Percentiles rank a stretch among this genome's conserved stretches.
Conservation (phyloP, 139 green algal genomes). For the Monoraphidium neglectum region DNA sequence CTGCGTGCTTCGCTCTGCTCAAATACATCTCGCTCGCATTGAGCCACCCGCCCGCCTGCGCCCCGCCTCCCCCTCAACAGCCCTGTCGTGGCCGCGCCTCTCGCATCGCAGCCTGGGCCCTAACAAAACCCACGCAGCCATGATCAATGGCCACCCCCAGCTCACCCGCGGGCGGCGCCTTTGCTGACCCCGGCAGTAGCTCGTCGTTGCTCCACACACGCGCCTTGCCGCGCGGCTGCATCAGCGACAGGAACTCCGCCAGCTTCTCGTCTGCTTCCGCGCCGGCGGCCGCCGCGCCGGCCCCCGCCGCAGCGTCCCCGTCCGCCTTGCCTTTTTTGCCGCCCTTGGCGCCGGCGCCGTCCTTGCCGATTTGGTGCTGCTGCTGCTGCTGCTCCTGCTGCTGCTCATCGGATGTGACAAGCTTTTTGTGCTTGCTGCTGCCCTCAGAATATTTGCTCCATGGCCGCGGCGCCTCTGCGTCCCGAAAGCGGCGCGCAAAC, state of each 20-base stretch:
- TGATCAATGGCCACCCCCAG: too few species aligned
- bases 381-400: conserved; percentile 3
- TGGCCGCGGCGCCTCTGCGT: conserved; percentile 54
- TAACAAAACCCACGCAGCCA: too few species aligned
- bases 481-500: conserved; percentile 69
- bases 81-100: neutral
- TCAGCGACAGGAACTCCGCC: conserved; percentile 91
- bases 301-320: neutral
- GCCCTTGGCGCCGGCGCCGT: conserved; percentile 5
- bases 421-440: conserved; percentile 38
- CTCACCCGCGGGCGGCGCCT: too few species aligned
- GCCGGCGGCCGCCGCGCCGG: too few species aligned
- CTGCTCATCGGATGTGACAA: conserved; percentile 2
- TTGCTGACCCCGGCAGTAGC: neutral
- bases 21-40: too few species aligned
- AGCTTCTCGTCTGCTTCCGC: conserved; percentile 75
- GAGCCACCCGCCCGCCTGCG: neutral
- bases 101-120: too few species aligned
- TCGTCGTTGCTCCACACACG: conserved; percentile 93
- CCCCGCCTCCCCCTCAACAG: neutral
- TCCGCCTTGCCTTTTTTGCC: conserved; percentile 16
- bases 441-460: conserved; percentile 92
- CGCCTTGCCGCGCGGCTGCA: conserved; percentile 76
- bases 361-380: conserved; percentile 8
- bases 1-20: too few species aligned